Base-by-base conservation (phyloP, 805 yeast species). In the Tanozyma kutaoensis region DNA sequence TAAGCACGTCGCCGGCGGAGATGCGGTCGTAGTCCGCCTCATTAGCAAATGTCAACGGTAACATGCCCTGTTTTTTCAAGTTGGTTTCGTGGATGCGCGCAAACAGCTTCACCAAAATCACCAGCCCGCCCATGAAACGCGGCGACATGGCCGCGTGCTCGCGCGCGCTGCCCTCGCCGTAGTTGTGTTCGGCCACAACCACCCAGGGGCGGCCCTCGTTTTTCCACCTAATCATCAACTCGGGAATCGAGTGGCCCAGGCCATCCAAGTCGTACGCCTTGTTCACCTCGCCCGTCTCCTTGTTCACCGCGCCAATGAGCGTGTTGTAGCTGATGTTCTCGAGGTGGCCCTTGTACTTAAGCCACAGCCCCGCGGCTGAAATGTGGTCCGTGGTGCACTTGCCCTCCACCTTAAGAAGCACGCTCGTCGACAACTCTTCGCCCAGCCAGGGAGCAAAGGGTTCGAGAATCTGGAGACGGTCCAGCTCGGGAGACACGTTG, bases 121-220 rank as follows among this genome's bases (percentile, higher is more conserved):
- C 71, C 32, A 76, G 58, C 36, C 98, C 97, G 34, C 96, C 97
- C 24, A 91, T 66, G 63, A 81, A 91, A 56, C 93, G 71, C 30
- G 97, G 98, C 19, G 91, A 82, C 40, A 91, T 65, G 11, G 97
- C 97, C 24, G 98, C 98, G 47, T 88, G 98, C 55, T 88, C 98
- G 69, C 98, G 80, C 18, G 98, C 96, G 26, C 96, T 86, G 44
- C 98, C 98, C 63, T 88, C 98, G 58, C 98, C 98, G 48, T 88
- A 91, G 58, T 88, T 88, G 51, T 91, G 95, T 54, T 91, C 98
- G 29, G 96, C 97, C 37, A 91, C 78, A 24, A 91, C 96, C 39
- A 74, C 68, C 98, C 98, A 88, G 13, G 93, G 91, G 42, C 79
- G 69, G 12, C 55, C 41, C 34, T 82, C 91, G 27, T 72, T 62